These are phyloP conservation scores for Lasiodiplodia citricola DNA, from an alignment of 2,329 filamentous ascomycete species.

Conservation along the genomic window DNA sequence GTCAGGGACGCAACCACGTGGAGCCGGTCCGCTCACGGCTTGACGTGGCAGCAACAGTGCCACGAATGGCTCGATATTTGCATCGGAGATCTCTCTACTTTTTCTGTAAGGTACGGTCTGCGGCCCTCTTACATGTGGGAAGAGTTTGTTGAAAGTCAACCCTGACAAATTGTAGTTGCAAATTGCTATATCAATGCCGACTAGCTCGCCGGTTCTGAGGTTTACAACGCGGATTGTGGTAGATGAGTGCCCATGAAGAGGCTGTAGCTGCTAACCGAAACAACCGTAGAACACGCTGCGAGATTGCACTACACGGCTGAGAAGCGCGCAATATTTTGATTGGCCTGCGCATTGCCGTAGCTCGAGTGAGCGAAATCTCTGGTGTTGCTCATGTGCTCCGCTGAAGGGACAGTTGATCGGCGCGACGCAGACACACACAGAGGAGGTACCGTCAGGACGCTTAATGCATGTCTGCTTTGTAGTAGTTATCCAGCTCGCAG, in stretches of 20 bases:
- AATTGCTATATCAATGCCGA: neutral
- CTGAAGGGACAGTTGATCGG: neutral
- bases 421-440: neutral
- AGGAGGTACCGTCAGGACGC: no score
- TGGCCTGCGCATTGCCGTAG: neutral
- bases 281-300: no score
- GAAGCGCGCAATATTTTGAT: neutral
- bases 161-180: neutral
- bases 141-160: neutral
- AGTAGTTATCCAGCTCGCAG: no score
- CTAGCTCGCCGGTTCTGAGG: neutral
- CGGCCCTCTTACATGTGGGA: neutral
- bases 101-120: slow-evolving; percentile 18
- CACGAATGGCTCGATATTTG: slow-evolving; percentile 3
- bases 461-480: no score
- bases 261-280: neutral
- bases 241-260: neutral
- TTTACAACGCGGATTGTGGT: neutral
- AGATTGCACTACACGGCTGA: neutral
- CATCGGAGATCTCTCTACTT: slow-evolving; percentile 9
- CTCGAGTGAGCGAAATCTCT: neutral
- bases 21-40: neutral
- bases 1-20: slow-evolving; percentile 10
- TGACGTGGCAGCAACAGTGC: slow-evolving; percentile 11
- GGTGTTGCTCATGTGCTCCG: neutral